Percentiles rank a stretch among this genome's conserved stretches.
phyloP scores from a whole-genome alignment of 345 rosid species.

The Syzygium aqueum region DNA sequence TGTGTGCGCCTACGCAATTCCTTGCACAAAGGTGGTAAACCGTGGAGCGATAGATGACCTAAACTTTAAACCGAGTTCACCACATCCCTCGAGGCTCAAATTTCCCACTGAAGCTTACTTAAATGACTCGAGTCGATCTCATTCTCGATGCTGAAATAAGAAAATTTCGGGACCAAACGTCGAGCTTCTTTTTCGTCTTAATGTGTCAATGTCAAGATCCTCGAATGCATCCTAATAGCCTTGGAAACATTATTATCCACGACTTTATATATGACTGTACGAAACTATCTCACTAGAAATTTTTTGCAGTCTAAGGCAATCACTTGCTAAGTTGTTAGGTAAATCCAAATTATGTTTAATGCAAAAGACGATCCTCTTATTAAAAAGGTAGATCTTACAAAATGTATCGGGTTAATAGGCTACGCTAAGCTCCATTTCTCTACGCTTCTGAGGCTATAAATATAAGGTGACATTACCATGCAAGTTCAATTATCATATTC shows the following conservation, averaged over 20 bases:
- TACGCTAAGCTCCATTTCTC: neutral
- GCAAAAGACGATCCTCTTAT: neutral
- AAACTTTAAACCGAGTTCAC: neutral
- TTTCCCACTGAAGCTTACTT: neutral
- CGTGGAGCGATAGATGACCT: neutral
- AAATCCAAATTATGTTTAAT: neutral
- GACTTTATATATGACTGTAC: neutral
- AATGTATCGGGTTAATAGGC: neutral
- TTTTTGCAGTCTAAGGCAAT: neutral
- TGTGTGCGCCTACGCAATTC: neutral
- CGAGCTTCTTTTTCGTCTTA: neutral
- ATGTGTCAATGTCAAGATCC: neutral
- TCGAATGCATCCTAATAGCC: neutral
- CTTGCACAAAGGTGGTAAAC: neutral
- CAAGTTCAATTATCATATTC: neutral
- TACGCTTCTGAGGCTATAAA: neutral
- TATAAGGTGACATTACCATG: neutral
- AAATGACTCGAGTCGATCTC: neutral
- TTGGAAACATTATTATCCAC: neutral
- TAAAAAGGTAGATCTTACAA: neutral
- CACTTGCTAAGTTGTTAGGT: neutral
- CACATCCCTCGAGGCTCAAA: neutral
- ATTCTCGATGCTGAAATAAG: neutral
- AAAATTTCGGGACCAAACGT: neutral
- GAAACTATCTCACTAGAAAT: neutral